Evolutionary conservation across 2,329 filamentous ascomycete species (phyloP), one percentile per base, ranked within the genome.

Genomic region (Nigrospora oryzae): DNA sequence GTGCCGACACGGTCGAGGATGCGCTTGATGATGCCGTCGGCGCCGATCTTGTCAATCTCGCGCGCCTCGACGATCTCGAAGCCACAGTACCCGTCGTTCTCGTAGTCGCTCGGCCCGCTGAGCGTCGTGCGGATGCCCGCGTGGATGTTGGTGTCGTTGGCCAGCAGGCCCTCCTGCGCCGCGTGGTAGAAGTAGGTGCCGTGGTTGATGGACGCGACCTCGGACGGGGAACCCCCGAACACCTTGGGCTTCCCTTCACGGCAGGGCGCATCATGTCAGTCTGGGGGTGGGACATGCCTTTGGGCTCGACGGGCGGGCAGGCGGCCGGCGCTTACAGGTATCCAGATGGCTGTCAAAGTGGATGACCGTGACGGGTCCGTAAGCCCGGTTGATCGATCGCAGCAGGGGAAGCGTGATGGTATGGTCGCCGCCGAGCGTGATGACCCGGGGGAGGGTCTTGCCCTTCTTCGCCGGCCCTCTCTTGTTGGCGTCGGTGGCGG

Each of bases 111-210:
- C 1, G 83, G 81, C 0, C 86, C 86, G 47, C 79, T 85, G 15
- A 93, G 71, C 3, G 86, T 93, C 0, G 88, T 93, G 45, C 88
- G 81, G 62, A 94, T 93, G 35, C 88, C 88, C 14, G 86, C 88
- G 61, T 94, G 88, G 64, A 94, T 89, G 66, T 89, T 91, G 53
- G 79, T 84, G 68, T 93, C 85, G 59, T 93, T 94, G 50, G 74
- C 74, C 16, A 94, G 71, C 14, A 93, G 71, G 3, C 88, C 88
- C 61, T 93, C 86, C 65, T 82, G 78, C 1, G 83, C 68, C 0
- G 87, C 88, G 60, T 91, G 86, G 67, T 84, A 93, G 67, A 94
- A 94, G 69, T 93, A 93, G 1, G 87, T 93, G 36, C 88, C 88
- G 66, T 93, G 86, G 67, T 93, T 94, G 67, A 94, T 83, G 51